Evolutionary conservation across 1,284 basidiomycete species (phyloP).

Genomic region (Rhodotorula sp.): DNA sequence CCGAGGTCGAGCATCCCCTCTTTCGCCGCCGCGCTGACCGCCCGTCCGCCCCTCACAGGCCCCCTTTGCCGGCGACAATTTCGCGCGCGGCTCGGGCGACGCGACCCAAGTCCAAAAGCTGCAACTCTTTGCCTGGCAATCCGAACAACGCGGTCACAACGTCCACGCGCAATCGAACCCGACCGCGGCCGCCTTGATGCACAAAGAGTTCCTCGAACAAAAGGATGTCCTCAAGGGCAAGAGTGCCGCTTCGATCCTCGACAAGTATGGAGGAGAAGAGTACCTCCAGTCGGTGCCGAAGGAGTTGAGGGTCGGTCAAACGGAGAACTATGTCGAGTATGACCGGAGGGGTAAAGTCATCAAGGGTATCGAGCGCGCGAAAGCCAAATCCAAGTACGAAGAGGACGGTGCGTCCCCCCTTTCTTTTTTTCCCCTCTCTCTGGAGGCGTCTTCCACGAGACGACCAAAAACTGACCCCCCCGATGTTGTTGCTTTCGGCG

Average conservation of each 20-base stretch:
- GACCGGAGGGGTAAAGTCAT: slow-evolving; percentile 85
- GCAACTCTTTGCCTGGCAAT: slow-evolving; percentile 97
- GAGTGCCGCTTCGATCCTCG: slow-evolving; percentile 79
- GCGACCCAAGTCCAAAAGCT: slow-evolving; percentile 85
- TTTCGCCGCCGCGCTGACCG: neutral
- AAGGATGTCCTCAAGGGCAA: slow-evolving; percentile 86
- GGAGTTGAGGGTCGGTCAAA: slow-evolving; percentile 88
- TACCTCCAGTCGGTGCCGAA: slow-evolving; percentile 83
- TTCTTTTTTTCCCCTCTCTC: neutral
- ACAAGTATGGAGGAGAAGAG: slow-evolving; percentile 89
- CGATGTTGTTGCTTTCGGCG: neutral
- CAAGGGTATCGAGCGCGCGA: slow-evolving; percentile 84
- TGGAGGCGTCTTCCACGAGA: neutral
- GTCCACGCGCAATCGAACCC: slow-evolving; percentile 95
- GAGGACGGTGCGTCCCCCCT: slow-evolving; percentile 71
- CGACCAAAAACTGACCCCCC: neutral
- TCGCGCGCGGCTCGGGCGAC: slow-evolving; percentile 83
- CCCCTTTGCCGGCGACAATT: slow-evolving; percentile 94
- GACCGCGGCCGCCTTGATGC: slow-evolving; percentile 87
- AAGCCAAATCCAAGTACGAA: slow-evolving; percentile 83
- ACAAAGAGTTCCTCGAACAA: slow-evolving; percentile 85
- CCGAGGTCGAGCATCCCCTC: neutral
- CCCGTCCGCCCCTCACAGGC: slow-evolving; percentile 56
- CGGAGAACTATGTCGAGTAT: slow-evolving; percentile 97
- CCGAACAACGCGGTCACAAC: slow-evolving; percentile 86